Conservation (phyloP, 2,329 filamentous ascomycete genomes). For the Paradendryphiella salina region DNA sequence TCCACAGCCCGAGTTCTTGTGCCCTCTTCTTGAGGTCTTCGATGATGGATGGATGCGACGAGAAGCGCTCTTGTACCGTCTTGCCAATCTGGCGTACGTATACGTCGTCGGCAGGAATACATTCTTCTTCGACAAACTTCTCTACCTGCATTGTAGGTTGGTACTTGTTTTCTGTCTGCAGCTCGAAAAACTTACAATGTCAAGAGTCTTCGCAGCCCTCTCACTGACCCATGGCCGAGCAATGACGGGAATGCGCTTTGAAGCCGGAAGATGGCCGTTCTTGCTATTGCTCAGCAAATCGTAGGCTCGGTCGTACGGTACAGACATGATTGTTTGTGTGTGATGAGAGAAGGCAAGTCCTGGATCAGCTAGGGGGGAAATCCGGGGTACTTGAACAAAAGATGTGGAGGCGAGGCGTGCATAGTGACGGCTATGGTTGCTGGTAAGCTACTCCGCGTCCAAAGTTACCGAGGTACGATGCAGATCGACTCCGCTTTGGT, state of each 20-base stretch:
- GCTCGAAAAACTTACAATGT: slow-evolving; percentile 58
- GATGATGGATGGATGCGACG: slow-evolving; percentile 73
- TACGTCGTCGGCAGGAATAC: slow-evolving; percentile 72
- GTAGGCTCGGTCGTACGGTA: slow-evolving; percentile 28
- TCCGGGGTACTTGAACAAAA: slow-evolving; percentile 24
- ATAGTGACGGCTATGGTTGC: slow-evolving; percentile 25
- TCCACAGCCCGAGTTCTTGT: slow-evolving; percentile 85
- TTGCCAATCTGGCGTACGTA: slow-evolving; percentile 78
- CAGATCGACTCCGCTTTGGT: slow-evolving; percentile 14
- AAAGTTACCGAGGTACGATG: slow-evolving; percentile 31
- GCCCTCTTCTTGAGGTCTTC: slow-evolving; percentile 90
- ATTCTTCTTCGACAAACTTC: slow-evolving; percentile 97
- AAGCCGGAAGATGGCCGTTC: slow-evolving; percentile 51
- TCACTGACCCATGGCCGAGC: slow-evolving; percentile 74
- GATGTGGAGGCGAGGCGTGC: slow-evolving; percentile 21
- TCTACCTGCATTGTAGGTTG: slow-evolving; percentile 63
- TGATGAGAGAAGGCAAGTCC: background rate
- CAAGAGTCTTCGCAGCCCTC: slow-evolving; percentile 78
- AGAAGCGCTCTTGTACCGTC: slow-evolving; percentile 73
- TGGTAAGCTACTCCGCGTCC: slow-evolving; percentile 17
- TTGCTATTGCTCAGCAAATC: slow-evolving; percentile 43
- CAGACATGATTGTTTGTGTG: slow-evolving; percentile 34
- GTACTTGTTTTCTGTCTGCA: background rate
- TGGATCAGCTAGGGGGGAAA: slow-evolving; percentile 8
- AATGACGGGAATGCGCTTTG: slow-evolving; percentile 61